Evolutionary conservation across 768 basidiomycete species (phyloP).

Genomic region (Leccinum incarnatum): DNA sequence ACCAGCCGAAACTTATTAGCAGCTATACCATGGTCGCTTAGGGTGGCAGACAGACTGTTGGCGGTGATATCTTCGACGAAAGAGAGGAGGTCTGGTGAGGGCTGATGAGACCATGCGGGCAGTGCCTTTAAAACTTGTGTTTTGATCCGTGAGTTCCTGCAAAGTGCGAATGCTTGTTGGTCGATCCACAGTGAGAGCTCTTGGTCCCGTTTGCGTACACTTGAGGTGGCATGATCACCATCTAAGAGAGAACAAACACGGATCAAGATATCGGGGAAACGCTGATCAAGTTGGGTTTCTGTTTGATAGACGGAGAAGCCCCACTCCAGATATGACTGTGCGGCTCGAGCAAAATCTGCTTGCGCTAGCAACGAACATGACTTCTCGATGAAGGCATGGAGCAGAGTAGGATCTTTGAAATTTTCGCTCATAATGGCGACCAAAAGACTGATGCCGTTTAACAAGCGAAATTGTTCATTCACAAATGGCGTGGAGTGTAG

Average conservation of each 20-base stretch:
- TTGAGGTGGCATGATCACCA: constrained; percentile 43
- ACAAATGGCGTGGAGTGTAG: constrained; percentile 68
- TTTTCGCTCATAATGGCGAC: constrained; percentile 56
- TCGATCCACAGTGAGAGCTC: constrained; percentile 67
- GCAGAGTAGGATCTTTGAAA: constrained; percentile 56
- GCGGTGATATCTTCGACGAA: constrained; percentile 46
- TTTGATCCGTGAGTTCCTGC: constrained; percentile 36
- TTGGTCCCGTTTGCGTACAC: constrained; percentile 37
- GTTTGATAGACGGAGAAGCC: constrained; percentile 53
- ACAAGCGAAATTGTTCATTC: constrained; percentile 75
- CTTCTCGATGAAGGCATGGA: constrained; percentile 69
- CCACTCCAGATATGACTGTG: constrained; percentile 81
- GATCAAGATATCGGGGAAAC: constrained; percentile 64
- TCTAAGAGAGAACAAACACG: constrained; percentile 63
- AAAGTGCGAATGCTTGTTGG: constrained; percentile 43
- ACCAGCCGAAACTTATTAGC: constrained; percentile 79
- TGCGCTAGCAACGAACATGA: constrained; percentile 64
- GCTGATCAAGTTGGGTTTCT: constrained; percentile 41
- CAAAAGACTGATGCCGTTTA: constrained; percentile 74
- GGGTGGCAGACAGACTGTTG: constrained; percentile 48
- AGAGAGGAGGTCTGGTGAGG: constrained; percentile 44
- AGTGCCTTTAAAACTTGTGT: constrained; percentile 53
- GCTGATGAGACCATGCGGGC: constrained; percentile 73
- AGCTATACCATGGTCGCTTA: constrained; percentile 57
- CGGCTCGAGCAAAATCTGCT: constrained; percentile 60